Evolutionary conservation across 176 grass and related monocot species (phyloP).

Genomic region (Oryza glumipatula): DNA sequence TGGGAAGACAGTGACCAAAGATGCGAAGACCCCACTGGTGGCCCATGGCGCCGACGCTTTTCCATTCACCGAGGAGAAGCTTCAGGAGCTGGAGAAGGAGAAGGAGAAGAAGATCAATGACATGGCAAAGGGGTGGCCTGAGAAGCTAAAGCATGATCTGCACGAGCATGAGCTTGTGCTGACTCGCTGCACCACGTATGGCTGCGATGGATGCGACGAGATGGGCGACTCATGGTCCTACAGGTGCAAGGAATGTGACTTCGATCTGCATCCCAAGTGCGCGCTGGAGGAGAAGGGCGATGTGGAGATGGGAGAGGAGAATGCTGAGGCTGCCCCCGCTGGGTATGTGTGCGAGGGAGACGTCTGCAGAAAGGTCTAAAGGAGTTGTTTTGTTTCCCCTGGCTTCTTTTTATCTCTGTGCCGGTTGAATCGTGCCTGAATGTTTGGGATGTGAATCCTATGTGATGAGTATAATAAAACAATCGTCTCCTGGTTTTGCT

Average conservation of each 20-base stretch:
- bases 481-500: conserved; percentile 27
- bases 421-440: conserved; percentile 16
- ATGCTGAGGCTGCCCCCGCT: conserved; percentile 34
- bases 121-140: conserved; percentile 64
- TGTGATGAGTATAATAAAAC: conserved; percentile 28
- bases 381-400: not conserved
- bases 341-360: conserved; percentile 60
- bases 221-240: conserved; percentile 54
- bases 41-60: conserved; percentile 71
- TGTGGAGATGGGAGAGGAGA: conserved; percentile 15
- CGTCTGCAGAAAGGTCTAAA: conserved; percentile 64
- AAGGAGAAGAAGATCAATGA: conserved; percentile 59
- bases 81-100: conserved; percentile 61
- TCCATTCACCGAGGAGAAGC: conserved; percentile 72
- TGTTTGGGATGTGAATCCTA: not conserved
- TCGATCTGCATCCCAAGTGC: conserved; percentile 67
- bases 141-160: conserved; percentile 70
- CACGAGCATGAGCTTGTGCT: conserved; percentile 79
- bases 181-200: conserved; percentile 19
- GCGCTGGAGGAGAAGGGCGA: conserved; percentile 43
- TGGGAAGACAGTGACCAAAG: conserved; percentile 61
- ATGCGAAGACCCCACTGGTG: conserved; percentile 48
- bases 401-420: not conserved
- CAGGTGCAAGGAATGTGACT: conserved; percentile 55
- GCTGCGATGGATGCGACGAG: conserved; percentile 50